A percentile compares a stretch with the other conserved stretches of the same genome.
phyloP scores from a whole-genome alignment of 257 asterid species.

The Solanum rostratum region DNA sequence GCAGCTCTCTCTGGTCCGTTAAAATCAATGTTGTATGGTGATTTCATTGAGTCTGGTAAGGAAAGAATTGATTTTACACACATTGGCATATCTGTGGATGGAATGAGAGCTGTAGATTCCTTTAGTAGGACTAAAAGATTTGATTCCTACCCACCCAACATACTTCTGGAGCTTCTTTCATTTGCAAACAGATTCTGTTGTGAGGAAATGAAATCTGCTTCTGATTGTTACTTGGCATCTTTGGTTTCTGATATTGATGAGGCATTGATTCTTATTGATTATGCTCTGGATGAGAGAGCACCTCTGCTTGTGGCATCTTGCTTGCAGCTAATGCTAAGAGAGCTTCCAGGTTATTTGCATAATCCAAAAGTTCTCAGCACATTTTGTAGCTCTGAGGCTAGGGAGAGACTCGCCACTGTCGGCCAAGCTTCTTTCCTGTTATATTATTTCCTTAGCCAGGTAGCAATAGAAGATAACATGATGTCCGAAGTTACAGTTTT shows the following conservation, averaged over 20 bases:
- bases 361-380: slow-evolving; percentile 25
- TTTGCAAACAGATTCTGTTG: slow-evolving; percentile 47
- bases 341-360: slow-evolving; percentile 28
- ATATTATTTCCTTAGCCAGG: slow-evolving; percentile 39
- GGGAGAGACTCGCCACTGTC: slow-evolving; percentile 18
- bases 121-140: slow-evolving; percentile 24
- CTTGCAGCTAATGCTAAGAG: slow-evolving; percentile 39
- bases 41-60: slow-evolving; percentile 28
- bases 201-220: slow-evolving; percentile 33
- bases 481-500: slow-evolving; percentile 26
- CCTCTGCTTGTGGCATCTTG: slow-evolving; percentile 31
- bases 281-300: slow-evolving; percentile 42
- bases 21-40: slow-evolving; percentile 29
- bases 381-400: slow-evolving; percentile 36
- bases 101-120: slow-evolving; percentile 24
- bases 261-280: slow-evolving; percentile 35
- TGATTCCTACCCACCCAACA: slow-evolving; percentile 15
- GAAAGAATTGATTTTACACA: slow-evolving; percentile 28
- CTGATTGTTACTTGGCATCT: slow-evolving; percentile 30
- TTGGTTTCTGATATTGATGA: slow-evolving; percentile 30
- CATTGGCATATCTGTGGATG: slow-evolving; percentile 34
- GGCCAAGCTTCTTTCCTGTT: slow-evolving; percentile 36
- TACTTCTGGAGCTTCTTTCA: slow-evolving; percentile 30
- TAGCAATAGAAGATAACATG: slow-evolving; percentile 34
- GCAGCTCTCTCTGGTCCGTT: slow-evolving; percentile 38